phyloP scores from a whole-genome alignment of 306 rosid genomes.

The Benincasa hispida region DNA sequence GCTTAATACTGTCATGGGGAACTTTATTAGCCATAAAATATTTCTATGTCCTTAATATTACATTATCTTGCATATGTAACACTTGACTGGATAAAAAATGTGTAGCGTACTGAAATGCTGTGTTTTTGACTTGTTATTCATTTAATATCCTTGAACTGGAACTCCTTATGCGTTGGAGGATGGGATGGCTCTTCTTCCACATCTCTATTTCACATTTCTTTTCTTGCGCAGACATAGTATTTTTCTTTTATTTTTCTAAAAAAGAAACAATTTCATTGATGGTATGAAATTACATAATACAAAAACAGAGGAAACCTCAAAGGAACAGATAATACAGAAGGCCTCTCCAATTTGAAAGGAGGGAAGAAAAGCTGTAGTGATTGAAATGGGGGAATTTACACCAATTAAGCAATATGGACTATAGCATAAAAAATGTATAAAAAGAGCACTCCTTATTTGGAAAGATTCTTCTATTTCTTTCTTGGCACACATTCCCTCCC shows the following conservation, averaged over 20 bases:
- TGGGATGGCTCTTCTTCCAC: neutral
- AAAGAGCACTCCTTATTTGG: neutral
- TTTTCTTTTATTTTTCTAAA: neutral
- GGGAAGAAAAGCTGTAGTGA: neutral
- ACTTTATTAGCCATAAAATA: neutral
- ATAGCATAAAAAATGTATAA: neutral
- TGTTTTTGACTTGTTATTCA: neutral
- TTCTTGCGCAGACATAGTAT: neutral
- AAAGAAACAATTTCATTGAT: neutral
- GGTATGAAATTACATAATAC: neutral
- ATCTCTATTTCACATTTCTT: neutral
- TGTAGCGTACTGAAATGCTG: neutral
- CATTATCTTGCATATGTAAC: neutral
- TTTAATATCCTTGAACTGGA: neutral
- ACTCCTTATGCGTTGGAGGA: neutral
- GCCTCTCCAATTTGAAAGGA: neutral
- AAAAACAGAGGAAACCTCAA: neutral
- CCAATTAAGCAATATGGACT: neutral
- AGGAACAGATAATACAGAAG: neutral
- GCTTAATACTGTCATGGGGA: neutral
- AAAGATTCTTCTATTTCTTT: neutral
- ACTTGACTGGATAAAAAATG: neutral
- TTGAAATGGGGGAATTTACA: neutral
- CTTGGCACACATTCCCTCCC: neutral
- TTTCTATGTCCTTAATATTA: neutral